Conservation (phyloP, 106 monocot genomes). For the Xerophyta viscosa region DNA sequence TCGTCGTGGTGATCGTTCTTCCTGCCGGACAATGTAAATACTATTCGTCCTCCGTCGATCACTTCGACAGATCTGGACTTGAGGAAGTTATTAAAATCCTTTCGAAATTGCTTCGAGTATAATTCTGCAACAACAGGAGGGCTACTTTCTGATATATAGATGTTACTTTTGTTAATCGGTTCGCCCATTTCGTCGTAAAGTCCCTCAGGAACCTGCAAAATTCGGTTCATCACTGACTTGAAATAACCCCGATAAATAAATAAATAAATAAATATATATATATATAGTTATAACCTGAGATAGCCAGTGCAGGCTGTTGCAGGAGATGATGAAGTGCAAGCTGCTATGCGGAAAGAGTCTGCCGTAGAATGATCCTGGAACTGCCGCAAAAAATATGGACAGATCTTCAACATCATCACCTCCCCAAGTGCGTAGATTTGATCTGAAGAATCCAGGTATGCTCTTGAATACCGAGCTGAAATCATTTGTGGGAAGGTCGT, state of each 20-base stretch:
- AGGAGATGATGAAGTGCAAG: constrained; percentile 16
- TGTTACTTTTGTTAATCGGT: constrained; percentile 1
- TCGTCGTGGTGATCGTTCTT: constrained; percentile 23
- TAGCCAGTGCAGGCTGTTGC: constrained; percentile 11
- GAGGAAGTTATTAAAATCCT: neutral
- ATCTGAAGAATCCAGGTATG: neutral
- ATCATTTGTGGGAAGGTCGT: neutral
- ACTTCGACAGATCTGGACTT: neutral
- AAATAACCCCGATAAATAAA: too few species aligned
- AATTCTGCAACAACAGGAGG: neutral
- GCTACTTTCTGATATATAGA: constrained; percentile 2
- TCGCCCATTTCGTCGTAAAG: neutral
- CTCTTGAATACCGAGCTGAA: neutral
- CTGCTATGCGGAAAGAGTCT: constrained; percentile 16
- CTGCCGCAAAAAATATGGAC: neutral
- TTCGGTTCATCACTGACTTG: too few species aligned
- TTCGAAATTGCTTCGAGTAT: neutral
- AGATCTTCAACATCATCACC: neutral
- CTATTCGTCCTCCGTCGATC: neutral
- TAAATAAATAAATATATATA: too few species aligned
- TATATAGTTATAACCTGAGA: too few species aligned
- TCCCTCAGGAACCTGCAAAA: neutral
- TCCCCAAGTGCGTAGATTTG: too few species aligned
- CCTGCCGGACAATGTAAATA: constrained; percentile 44
- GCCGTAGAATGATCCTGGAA: constrained; percentile 18